Evolutionary conservation across 805 yeast genomes (phyloP).

Genomic region (Nakazawaea siamensis): DNA sequence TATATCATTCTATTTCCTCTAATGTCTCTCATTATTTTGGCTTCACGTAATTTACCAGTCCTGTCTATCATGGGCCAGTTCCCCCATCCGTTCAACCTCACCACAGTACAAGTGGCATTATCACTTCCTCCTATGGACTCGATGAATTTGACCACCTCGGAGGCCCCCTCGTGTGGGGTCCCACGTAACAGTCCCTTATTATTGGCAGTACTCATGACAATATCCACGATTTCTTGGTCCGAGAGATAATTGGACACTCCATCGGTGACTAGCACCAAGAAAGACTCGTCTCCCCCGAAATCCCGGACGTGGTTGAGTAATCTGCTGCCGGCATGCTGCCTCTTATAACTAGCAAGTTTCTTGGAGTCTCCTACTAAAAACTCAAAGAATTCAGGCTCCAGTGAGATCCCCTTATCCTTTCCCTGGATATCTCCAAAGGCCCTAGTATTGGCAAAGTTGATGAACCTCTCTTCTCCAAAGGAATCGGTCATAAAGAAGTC

Average conservation of each 20-base stretch:
- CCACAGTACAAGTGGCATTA: slow-evolving; percentile 86
- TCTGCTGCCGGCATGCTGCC: slow-evolving; percentile 15
- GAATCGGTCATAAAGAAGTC: slow-evolving; percentile 75
- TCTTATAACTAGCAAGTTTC: slow-evolving; percentile 25
- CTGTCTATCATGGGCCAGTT: slow-evolving; percentile 81
- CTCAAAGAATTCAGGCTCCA: slow-evolving; percentile 85
- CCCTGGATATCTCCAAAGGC: slow-evolving; percentile 85
- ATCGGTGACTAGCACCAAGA: slow-evolving; percentile 75
- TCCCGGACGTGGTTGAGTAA: slow-evolving; percentile 18
- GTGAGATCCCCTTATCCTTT: slow-evolving; percentile 76
- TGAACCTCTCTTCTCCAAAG: slow-evolving; percentile 83
- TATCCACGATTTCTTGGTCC: slow-evolving; percentile 89
- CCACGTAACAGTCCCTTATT: slow-evolving; percentile 62
- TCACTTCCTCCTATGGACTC: slow-evolving; percentile 89
- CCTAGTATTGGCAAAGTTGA: slow-evolving; percentile 82
- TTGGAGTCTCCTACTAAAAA: slow-evolving; percentile 55
- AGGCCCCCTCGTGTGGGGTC: slow-evolving; percentile 79
- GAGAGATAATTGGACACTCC: slow-evolving; percentile 76
- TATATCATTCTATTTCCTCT: slow-evolving; percentile 13
- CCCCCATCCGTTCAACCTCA: slow-evolving; percentile 88
- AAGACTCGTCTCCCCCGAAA: slow-evolving; percentile 82
- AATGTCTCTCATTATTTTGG: slow-evolving; percentile 30
- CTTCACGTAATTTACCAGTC: slow-evolving; percentile 76
- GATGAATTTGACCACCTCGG: slow-evolving; percentile 75
- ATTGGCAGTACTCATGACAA: slow-evolving; percentile 61